These are phyloP conservation scores for Solanum chilense DNA, from an alignment of 257 asterid genomes.

Conservation along the genomic window DNA sequence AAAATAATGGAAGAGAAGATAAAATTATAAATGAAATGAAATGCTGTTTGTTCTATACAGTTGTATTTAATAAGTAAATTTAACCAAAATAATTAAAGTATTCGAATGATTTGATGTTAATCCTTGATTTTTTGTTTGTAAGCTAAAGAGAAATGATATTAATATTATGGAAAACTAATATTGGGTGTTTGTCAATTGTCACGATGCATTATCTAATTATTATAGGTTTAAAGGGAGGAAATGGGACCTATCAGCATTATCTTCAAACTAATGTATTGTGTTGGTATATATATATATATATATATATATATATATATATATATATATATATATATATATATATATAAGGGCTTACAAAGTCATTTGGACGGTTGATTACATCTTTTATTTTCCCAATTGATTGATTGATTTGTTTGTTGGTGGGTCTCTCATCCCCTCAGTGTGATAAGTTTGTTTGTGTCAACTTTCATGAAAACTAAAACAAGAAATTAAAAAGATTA, in stretches of 20 bases:
- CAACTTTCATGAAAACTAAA: neutral
- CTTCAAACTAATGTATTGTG: slow-evolving; percentile 26
- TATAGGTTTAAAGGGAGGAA: slow-evolving; percentile 20
- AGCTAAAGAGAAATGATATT: neutral
- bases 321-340: neutral
- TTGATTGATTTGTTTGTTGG: neutral
- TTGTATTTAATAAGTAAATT: neutral
- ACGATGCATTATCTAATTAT: slow-evolving; percentile 19
- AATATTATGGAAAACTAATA: neutral
- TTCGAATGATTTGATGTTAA: neutral
- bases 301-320: neutral
- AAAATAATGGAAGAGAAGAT: neutral
- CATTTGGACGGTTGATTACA: slow-evolving; percentile 4
- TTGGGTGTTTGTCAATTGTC: slow-evolving; percentile 39
- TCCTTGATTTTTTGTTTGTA: neutral
- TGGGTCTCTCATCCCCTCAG: neutral
- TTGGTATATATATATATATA: neutral
- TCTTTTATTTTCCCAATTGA: neutral
- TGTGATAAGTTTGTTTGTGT: neutral
- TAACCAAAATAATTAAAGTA: neutral
- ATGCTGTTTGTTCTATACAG: neutral
- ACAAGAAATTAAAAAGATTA: neutral
- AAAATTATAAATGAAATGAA: neutral
- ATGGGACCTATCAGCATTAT: slow-evolving; percentile 36
- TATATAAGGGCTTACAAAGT: slow-evolving; percentile 3